These are phyloP conservation scores for Clathrospora elynae DNA, from an alignment of 2,329 filamentous ascomycete species.

Conservation along the genomic window DNA sequence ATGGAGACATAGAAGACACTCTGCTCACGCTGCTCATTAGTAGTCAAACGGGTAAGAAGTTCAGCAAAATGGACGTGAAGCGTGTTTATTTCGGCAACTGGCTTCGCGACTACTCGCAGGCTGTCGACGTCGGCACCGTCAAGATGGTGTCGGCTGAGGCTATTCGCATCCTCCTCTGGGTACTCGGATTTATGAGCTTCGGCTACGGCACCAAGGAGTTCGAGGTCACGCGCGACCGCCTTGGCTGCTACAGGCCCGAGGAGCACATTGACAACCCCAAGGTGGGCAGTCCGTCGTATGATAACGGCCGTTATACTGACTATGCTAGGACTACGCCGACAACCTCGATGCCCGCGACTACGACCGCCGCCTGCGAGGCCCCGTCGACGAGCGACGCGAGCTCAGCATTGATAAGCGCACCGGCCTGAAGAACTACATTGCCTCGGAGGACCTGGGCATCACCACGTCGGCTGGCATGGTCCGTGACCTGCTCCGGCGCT, in stretches of 20 bases:
- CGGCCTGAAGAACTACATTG: constrained; percentile 90
- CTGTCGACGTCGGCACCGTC: constrained; percentile 89
- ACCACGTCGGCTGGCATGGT: constrained; percentile 82
- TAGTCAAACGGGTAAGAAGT: constrained; percentile 73
- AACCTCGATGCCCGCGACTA: constrained; percentile 84
- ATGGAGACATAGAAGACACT: constrained; percentile 84
- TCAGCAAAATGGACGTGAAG: constrained; percentile 84
- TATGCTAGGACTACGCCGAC: constrained; percentile 74
- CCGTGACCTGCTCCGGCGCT: constrained; percentile 71
- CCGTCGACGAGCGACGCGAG: constrained; percentile 78
- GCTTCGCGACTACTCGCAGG: constrained; percentile 91
- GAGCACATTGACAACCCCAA: constrained; percentile 82
- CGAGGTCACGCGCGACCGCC: constrained; percentile 77
- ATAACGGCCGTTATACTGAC: constrained; percentile 11
- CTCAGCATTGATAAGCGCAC: constrained; percentile 71
- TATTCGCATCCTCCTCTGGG: constrained; percentile 85
- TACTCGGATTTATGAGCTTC: constrained; percentile 88
- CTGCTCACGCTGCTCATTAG: constrained; percentile 74
- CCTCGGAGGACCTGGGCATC: constrained; percentile 77
- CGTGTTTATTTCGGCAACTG: constrained; percentile 97
- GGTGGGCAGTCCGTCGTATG: constrained; percentile 21
- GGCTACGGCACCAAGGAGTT: constrained; percentile 84
- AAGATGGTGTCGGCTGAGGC: constrained; percentile 90
- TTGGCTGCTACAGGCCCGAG: constrained; percentile 73
- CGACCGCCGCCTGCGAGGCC: constrained; percentile 78